A percentile compares a stretch with the other conserved stretches of the same genome.
Conservation (phyloP, 2,329 filamentous ascomycete genomes). For the Diaporthe batatas region DNA sequence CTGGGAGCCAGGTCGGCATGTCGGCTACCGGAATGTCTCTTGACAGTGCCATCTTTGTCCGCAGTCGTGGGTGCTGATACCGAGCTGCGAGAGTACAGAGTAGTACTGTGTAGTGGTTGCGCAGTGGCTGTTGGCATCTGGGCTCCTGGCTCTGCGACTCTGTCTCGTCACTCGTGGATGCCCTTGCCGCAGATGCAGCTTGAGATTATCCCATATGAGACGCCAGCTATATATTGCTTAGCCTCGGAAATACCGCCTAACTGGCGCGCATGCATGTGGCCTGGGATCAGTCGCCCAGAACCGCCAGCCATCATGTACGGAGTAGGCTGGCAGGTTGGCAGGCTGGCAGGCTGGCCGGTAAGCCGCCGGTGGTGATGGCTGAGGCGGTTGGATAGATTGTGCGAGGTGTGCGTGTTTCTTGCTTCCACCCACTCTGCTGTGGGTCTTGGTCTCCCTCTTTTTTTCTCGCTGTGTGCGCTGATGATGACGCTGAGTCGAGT, state of each 20-base stretch:
- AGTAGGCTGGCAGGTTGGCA: too few relatives aligned
- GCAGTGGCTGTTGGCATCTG: constrained; percentile 26
- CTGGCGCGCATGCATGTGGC: constrained; percentile 4
- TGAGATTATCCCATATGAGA: constrained; percentile 33
- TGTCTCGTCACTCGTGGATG: constrained; percentile 24
- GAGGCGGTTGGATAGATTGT: constrained; percentile 12
- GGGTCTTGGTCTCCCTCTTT: too few relatives aligned
- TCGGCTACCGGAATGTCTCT: constrained; percentile 30
- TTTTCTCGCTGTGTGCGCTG: background rate
- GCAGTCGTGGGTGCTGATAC: constrained; percentile 18
- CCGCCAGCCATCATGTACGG: background rate
- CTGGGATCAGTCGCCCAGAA: constrained; percentile 16
- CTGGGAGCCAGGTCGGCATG: constrained; percentile 6
- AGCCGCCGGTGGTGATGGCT: background rate
- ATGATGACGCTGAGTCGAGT: constrained; percentile 14
- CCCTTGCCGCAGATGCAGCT: constrained; percentile 14
- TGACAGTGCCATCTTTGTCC: background rate
- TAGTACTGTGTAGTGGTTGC: background rate
- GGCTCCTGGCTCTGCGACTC: constrained; percentile 5
- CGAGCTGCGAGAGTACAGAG: background rate
- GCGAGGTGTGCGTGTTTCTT: constrained; percentile 16
- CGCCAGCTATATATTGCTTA: constrained; percentile 27
- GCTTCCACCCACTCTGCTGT: too few relatives aligned
- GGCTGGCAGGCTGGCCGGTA: too few relatives aligned
- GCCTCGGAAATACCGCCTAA: constrained; percentile 26